A percentile compares a stretch with the other conserved stretches of the same genome.
Evolutionary conservation across 2,329 filamentous ascomycete species (phyloP).

Genomic region (Penicillium sp.): DNA sequence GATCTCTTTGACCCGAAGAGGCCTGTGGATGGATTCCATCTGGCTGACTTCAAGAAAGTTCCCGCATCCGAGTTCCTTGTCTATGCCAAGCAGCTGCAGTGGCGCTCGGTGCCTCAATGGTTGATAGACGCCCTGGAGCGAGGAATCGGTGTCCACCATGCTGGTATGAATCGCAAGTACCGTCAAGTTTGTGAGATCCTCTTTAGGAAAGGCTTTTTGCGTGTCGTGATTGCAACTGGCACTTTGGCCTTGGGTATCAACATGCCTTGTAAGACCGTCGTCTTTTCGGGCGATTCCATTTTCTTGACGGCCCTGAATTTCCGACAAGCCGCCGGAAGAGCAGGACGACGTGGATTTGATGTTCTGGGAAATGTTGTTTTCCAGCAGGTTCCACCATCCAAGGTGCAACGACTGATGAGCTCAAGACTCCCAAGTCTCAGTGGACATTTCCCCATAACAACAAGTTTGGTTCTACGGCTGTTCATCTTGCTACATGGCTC

Average conservation of each 20-base stretch:
- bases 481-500: constrained; percentile 60
- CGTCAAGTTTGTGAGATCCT: constrained; percentile 50
- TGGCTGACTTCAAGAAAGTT: constrained; percentile 56
- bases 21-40: constrained; percentile 42
- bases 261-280: constrained; percentile 73
- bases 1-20: constrained; percentile 60
- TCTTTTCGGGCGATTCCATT: constrained; percentile 65
- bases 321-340: constrained; percentile 66
- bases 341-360: constrained; percentile 71
- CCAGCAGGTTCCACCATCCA: constrained; percentile 53
- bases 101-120: constrained; percentile 37
- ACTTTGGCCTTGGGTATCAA: constrained; percentile 71
- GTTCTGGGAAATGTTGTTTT: constrained; percentile 74
- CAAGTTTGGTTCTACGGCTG: constrained; percentile 60
- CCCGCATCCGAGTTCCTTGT: constrained; percentile 51
- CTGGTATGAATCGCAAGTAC: constrained; percentile 70
- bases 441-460: constrained; percentile 70
- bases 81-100: constrained; percentile 46
- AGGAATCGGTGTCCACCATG: constrained; percentile 68
- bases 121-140: constrained; percentile 55
- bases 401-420: constrained; percentile 61
- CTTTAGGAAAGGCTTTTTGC: constrained; percentile 55
- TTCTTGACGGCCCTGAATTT: constrained; percentile 68
- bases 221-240: constrained; percentile 64
- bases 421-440: constrained; percentile 64